Evolutionary conservation across 176 grass and related monocot genomes (phyloP).

Genomic region (Pontederia paniculata): DNA sequence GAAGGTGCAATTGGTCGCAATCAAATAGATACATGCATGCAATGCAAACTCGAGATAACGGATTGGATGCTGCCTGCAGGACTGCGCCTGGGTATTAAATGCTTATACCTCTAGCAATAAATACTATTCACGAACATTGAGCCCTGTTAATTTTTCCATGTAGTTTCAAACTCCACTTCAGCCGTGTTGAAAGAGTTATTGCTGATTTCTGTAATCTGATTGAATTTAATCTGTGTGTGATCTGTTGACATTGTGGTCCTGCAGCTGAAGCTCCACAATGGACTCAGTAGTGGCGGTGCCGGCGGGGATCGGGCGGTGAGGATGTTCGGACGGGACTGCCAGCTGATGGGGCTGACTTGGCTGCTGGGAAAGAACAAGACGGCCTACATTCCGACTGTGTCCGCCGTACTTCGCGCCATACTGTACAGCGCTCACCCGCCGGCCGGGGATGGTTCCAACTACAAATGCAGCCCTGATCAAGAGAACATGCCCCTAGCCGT

Average conservation of each 20-base stretch:
- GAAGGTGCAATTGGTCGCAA: no score
- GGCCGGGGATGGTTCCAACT: neutral
- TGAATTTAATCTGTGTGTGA: neutral
- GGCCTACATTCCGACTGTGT: constrained; percentile 88
- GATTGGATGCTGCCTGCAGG: no score
- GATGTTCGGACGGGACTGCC: constrained; percentile 94
- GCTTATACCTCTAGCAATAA: no score
- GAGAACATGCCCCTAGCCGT: constrained; percentile 98
- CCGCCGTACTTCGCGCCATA: constrained; percentile 86
- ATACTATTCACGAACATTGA: no score
- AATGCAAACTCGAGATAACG: no score
- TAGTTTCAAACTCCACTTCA: neutral
- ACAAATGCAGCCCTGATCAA: constrained; percentile 75
- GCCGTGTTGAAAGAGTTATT: neutral
- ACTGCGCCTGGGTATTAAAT: no score
- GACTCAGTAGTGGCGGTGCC: constrained; percentile 27
- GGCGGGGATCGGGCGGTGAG: constrained; percentile 45
- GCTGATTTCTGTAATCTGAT: neutral
- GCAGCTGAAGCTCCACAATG: constrained; percentile 48
- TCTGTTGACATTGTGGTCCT: neutral
- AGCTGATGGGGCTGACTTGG: constrained; percentile 99
- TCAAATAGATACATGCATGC: no score
- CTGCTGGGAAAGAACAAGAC: constrained; percentile 88
- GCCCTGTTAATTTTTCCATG: no score
- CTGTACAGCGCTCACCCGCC: constrained; percentile 58